phyloP scores from a whole-genome alignment of 106 monocot genomes.

The Allium cepa region DNA sequence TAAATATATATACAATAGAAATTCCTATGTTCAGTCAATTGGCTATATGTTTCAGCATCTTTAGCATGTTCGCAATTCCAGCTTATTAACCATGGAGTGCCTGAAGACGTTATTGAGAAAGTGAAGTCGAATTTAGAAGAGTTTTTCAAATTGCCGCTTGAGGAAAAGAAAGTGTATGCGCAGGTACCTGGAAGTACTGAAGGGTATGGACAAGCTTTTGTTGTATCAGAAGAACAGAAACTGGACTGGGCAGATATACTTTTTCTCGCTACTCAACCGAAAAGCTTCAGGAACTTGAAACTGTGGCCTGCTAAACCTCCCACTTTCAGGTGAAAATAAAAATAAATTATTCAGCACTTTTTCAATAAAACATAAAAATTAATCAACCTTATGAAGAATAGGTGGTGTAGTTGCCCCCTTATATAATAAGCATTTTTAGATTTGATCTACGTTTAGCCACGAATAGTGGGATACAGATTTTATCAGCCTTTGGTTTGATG shows the following conservation, averaged over 20 bases:
- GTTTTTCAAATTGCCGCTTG: constrained; percentile 31
- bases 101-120: constrained; percentile 10
- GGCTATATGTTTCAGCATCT: too few relatives aligned
- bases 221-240: constrained; percentile 32
- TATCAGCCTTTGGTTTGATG: too few relatives aligned
- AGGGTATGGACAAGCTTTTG: constrained; percentile 42
- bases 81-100: constrained; percentile 48
- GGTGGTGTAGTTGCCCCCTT: background rate
- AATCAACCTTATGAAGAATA: background rate
- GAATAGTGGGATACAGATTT: too few relatives aligned
- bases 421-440: background rate
- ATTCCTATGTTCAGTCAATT: too few relatives aligned
- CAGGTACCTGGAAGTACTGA: constrained; percentile 12
- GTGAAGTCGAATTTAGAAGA: constrained; percentile 19
- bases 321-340: constrained; percentile 24
- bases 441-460: too few relatives aligned
- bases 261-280: constrained; percentile 19
- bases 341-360: too few relatives aligned
- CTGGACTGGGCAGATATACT: constrained; percentile 40
- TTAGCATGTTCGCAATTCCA: background rate
- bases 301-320: constrained; percentile 41
- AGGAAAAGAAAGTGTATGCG: constrained; percentile 18
- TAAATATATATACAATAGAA: too few relatives aligned
- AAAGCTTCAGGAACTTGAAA: constrained; percentile 4
- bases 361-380: too few relatives aligned